Percentiles rank a stretch among this genome's conserved stretches.
Evolutionary conservation across 2,329 filamentous ascomycete species (phyloP).

Genomic region (Aureobasidium musti): DNA sequence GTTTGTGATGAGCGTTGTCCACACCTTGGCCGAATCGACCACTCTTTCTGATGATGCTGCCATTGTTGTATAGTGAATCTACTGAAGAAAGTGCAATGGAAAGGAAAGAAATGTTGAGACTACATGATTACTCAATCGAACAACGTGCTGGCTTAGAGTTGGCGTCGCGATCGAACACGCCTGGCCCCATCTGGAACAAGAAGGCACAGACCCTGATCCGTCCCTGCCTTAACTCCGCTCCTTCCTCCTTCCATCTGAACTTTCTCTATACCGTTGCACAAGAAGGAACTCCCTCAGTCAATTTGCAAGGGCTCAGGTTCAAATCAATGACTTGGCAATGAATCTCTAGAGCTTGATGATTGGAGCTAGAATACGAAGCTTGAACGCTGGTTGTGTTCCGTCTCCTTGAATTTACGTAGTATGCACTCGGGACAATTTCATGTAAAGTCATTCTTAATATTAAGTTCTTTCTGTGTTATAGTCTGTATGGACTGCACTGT

Average conservation of each 20-base stretch:
- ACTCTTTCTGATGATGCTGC: constrained; percentile 31
- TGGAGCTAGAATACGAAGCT: not conserved
- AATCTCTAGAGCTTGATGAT: not conserved
- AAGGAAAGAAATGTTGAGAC: not conserved
- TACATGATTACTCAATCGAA: constrained; percentile 21
- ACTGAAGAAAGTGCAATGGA: not conserved
- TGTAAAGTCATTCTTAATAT: too few species aligned
- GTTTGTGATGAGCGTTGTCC: constrained; percentile 87
- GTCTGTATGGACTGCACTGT: too few species aligned
- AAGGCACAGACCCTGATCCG: constrained; percentile 9
- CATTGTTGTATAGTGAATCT: not conserved
- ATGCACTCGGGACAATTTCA: too few species aligned
- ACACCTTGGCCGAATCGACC: constrained; percentile 56
- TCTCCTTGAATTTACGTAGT: too few species aligned
- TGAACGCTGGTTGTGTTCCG: not conserved
- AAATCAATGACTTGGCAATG: not conserved
- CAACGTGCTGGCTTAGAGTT: constrained; percentile 21
- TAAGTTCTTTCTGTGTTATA: too few species aligned
- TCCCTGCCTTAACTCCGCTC: not conserved
- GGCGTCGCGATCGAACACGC: constrained; percentile 13
- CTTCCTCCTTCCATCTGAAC: not conserved
- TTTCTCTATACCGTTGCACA: not conserved
- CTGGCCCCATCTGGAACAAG: constrained; percentile 10
- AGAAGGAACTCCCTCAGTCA: not conserved
- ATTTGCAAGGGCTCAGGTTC: not conserved